Conservation (phyloP, 192 early-diverging fungal species). For the Umbelopsis vinacea region DNA sequence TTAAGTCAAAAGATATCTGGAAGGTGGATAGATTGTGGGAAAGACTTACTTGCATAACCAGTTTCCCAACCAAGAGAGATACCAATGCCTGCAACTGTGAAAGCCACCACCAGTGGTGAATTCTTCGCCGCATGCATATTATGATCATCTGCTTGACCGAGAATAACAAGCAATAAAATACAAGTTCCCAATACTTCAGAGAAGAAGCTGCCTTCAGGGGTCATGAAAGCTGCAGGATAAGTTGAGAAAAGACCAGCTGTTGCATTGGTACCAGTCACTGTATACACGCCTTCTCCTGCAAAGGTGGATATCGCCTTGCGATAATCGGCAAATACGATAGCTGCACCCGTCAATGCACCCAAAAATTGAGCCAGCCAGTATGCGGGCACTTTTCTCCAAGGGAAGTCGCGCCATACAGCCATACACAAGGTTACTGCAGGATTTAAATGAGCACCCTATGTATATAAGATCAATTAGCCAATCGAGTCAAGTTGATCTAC, state of each 20-base stretch:
- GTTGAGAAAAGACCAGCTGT: constrained; percentile 72
- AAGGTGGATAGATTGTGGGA: background rate
- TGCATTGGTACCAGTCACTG: constrained; percentile 46
- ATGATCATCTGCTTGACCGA: constrained; percentile 54
- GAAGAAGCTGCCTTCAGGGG: constrained; percentile 56
- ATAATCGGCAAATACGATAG: constrained; percentile 69
- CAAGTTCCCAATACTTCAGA: constrained; percentile 74
- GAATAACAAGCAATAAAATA: constrained; percentile 65
- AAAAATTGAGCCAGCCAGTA: constrained; percentile 70
- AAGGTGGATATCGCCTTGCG: constrained; percentile 59
- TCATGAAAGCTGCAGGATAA: constrained; percentile 58
- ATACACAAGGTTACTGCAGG: constrained; percentile 75
- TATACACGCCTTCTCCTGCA: constrained; percentile 45
- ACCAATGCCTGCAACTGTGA: constrained; percentile 64
- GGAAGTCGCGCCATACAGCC: constrained; percentile 69
- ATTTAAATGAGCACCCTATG: constrained; percentile 76
- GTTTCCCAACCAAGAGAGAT: constrained; percentile 69
- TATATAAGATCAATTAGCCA: background rate
- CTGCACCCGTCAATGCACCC: constrained; percentile 74
- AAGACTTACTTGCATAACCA: constrained; percentile 52
- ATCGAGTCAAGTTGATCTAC: background rate
- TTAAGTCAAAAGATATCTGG: too few species aligned
- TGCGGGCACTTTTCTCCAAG: constrained; percentile 67
- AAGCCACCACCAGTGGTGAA: constrained; percentile 61
- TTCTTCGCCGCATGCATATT: constrained; percentile 59